These are phyloP conservation scores for Xylariaceae sp. DNA, from an alignment of 2,329 filamentous ascomycete genomes.

Conservation along the genomic window DNA sequence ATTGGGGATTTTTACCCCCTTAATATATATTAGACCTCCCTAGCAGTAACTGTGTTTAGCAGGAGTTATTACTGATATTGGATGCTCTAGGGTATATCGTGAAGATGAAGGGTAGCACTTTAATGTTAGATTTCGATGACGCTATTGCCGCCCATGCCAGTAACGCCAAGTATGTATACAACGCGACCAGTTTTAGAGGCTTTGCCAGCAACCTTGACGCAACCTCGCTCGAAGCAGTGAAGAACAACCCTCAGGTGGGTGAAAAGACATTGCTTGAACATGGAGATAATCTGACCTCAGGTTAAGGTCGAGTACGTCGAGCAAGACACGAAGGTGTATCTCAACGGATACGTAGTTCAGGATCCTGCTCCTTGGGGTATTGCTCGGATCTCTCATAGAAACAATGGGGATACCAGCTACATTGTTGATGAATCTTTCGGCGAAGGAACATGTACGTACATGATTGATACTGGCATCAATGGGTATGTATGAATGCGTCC, in stretches of 20 bases:
- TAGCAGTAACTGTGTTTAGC: too few relatives aligned
- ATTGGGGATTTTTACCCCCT: too few relatives aligned
- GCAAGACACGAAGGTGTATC: slow-evolving; percentile 38
- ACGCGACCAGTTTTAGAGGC: slow-evolving; percentile 42
- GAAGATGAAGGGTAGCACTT: too few relatives aligned
- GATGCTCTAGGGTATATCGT: too few relatives aligned
- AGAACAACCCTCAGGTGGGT: slow-evolving; percentile 42
- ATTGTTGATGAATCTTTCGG: slow-evolving; percentile 47
- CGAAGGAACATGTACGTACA: slow-evolving; percentile 49
- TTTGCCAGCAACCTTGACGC: slow-evolving; percentile 48
- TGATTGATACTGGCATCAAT: slow-evolving; percentile 61
- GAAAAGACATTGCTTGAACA: neutral
- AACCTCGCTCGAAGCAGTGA: slow-evolving; percentile 45
- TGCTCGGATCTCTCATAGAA: slow-evolving; percentile 46
- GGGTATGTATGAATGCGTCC: slow-evolving; percentile 23
- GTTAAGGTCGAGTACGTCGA: slow-evolving; percentile 41
- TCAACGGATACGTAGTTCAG: slow-evolving; percentile 40
- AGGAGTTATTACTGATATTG: too few relatives aligned
- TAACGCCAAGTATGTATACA: slow-evolving; percentile 38
- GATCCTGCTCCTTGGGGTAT: slow-evolving; percentile 47
- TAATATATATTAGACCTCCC: too few relatives aligned
- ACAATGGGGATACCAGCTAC: slow-evolving; percentile 41
- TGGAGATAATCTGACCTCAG: too few relatives aligned
- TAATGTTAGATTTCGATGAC: too few relatives aligned
- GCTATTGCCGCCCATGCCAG: too few relatives aligned